Conservation (phyloP, 176 grass and related monocot genomes). For the Aegilops bicornis region DNA sequence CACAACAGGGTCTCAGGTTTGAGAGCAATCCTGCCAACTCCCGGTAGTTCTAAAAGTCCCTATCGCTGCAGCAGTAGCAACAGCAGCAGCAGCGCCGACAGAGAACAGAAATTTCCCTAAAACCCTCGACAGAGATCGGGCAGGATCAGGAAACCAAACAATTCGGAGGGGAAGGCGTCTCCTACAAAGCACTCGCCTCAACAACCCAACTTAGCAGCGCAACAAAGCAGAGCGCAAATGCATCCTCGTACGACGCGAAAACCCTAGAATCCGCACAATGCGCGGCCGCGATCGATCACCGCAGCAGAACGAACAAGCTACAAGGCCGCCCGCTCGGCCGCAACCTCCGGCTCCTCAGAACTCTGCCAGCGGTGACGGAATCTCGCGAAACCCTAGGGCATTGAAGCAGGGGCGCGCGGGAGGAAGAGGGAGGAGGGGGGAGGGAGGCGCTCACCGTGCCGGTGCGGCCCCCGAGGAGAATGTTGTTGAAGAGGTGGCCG, state of each 20-base stretch:
- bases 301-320: not conserved
- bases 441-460: slow-evolving; percentile 60
- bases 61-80: too few species aligned
- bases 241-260: not conserved
- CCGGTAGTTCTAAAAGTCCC: not conserved
- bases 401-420: not conserved
- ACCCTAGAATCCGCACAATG: slow-evolving; percentile 42
- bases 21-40: not conserved
- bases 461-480: slow-evolving; percentile 78
- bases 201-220: too few species aligned
- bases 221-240: not conserved
- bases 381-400: slow-evolving; percentile 1
- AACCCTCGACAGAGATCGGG: not conserved
- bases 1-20: not conserved
- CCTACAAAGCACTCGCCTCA: slow-evolving; percentile 14
- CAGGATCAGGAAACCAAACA: slow-evolving; percentile 8
- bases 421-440: not conserved
- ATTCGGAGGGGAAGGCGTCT: not conserved
- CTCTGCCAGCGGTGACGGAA: not conserved
- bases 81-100: not conserved
- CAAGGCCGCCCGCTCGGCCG: not conserved
- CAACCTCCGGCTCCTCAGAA: not conserved
- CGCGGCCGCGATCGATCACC: not conserved
- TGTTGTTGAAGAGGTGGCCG: slow-evolving; percentile 73
- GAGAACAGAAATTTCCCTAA: not conserved